These are phyloP conservation scores for Wickerhamomyces xylosicus DNA, from an alignment of 805 yeast genomes.

Conservation along the genomic window DNA sequence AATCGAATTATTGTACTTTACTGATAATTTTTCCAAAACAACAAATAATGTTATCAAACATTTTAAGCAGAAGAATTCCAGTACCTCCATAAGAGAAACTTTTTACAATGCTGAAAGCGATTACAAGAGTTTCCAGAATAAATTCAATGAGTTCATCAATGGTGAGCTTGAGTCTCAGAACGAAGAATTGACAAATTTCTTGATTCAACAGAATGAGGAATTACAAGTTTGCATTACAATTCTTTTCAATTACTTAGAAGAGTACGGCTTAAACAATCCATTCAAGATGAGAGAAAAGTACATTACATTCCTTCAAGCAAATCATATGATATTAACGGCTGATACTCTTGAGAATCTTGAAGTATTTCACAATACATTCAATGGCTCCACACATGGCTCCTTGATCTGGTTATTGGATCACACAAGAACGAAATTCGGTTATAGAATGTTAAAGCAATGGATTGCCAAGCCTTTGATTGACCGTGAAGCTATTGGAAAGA, in stretches of 20 bases:
- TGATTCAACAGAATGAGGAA: slow-evolving; percentile 13
- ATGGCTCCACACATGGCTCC: slow-evolving; percentile 50
- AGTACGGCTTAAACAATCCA: slow-evolving; percentile 50
- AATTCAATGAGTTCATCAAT: not conserved
- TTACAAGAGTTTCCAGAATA: slow-evolving; percentile 1
- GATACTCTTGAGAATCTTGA: slow-evolving; percentile 66
- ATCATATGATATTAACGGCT: slow-evolving; percentile 47
- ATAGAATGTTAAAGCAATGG: slow-evolving; percentile 62
- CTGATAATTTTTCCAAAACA: slow-evolving; percentile 21
- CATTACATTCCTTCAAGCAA: slow-evolving; percentile 35
- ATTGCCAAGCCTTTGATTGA: slow-evolving; percentile 58
- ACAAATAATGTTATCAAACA: slow-evolving; percentile 4
- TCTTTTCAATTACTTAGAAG: slow-evolving; percentile 44
- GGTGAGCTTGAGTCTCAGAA: not conserved
- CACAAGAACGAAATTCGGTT: slow-evolving; percentile 72
- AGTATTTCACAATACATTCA: slow-evolving; percentile 57
- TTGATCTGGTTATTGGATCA: slow-evolving; percentile 73
- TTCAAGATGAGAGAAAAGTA: slow-evolving; percentile 44
- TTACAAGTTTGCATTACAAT: slow-evolving; percentile 31
- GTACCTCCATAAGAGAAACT: not conserved
- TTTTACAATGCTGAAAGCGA: not conserved
- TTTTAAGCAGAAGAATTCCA: slow-evolving; percentile 19
- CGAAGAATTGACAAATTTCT: slow-evolving; percentile 18
- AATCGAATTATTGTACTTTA: slow-evolving; percentile 51
- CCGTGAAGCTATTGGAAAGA: slow-evolving; percentile 39